Percentiles rank a stretch among this genome's conserved stretches.
These are phyloP conservation scores for Claviceps digitariae DNA, from an alignment of 2,329 filamentous ascomycete species.

Conservation along the genomic window DNA sequence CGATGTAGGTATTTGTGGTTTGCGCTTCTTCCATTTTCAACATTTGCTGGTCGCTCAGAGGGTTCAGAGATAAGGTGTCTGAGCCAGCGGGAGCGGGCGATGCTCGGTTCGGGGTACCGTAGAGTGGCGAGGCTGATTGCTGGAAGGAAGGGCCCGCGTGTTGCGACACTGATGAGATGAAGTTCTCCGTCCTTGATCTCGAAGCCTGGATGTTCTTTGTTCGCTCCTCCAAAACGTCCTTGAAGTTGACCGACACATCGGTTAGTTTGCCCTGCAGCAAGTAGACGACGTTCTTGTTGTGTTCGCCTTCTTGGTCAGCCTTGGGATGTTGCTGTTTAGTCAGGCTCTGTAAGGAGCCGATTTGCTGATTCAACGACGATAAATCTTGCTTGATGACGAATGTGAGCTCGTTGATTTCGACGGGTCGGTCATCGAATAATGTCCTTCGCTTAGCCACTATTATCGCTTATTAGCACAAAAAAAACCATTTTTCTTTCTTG, in stretches of 20 bases:
- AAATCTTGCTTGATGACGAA: slow-evolving; percentile 98
- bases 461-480: background rate
- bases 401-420: slow-evolving; percentile 93
- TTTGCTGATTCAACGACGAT: slow-evolving; percentile 70
- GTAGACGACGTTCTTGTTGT: slow-evolving; percentile 95
- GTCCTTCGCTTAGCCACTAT: slow-evolving; percentile 89
- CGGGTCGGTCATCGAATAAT: slow-evolving; percentile 89
- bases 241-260: slow-evolving; percentile 90
- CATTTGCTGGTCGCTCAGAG: slow-evolving; percentile 70
- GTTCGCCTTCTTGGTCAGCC: slow-evolving; percentile 74
- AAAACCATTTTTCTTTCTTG: background rate
- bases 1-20: slow-evolving; percentile 75
- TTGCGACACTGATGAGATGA: slow-evolving; percentile 78
- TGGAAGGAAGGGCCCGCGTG: slow-evolving; percentile 55
- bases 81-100: slow-evolving; percentile 51
- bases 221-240: slow-evolving; percentile 88
- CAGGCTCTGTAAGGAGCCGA: slow-evolving; percentile 66
- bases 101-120: slow-evolving; percentile 60
- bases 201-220: slow-evolving; percentile 98
- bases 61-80: slow-evolving; percentile 75
- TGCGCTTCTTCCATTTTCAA: slow-evolving; percentile 87
- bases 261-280: slow-evolving; percentile 83
- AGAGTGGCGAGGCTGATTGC: slow-evolving; percentile 73
- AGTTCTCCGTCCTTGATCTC: slow-evolving; percentile 85
- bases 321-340: slow-evolving; percentile 64